A percentile compares a stretch with the other conserved stretches of the same genome.
Evolutionary conservation across 495 filamentous ascomycete genomes (phyloP).

Genomic region (Chaetomium cochliodes): DNA sequence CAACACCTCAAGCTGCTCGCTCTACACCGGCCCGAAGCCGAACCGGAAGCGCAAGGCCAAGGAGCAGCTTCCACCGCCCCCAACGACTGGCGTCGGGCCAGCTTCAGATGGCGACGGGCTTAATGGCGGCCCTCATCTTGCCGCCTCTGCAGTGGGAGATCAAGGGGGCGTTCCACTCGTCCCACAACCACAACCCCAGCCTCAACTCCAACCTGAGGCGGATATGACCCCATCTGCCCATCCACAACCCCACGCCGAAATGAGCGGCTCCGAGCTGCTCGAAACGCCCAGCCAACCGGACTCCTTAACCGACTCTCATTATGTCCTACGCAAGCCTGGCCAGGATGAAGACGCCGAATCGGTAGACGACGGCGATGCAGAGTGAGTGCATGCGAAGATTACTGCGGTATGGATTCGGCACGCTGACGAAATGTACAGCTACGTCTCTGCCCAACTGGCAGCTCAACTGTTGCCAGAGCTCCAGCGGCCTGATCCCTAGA

Average conservation of each 20-base stretch:
- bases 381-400: background rate
- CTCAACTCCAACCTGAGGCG: constrained; percentile 8
- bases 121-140: background rate
- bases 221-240: constrained; percentile 2
- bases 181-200: background rate
- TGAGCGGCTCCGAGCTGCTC: background rate
- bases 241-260: background rate
- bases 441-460: constrained; percentile 23
- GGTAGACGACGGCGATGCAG: constrained; percentile 1
- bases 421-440: background rate
- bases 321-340: background rate
- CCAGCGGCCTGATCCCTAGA: constrained; percentile 14
- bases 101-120: background rate
- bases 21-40: constrained; percentile 38
- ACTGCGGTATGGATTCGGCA: background rate
- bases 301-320: background rate
- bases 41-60: constrained; percentile 40
- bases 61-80: constrained; percentile 19
- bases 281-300: constrained; percentile 1
- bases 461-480: constrained; percentile 30
- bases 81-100: background rate
- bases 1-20: constrained; percentile 36
- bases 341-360: background rate
- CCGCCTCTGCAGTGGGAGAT: background rate
- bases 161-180: too few species aligned